These are phyloP conservation scores for Emergomyces pasteurianus DNA, from an alignment of 2,329 filamentous ascomycete genomes.

Conservation along the genomic window DNA sequence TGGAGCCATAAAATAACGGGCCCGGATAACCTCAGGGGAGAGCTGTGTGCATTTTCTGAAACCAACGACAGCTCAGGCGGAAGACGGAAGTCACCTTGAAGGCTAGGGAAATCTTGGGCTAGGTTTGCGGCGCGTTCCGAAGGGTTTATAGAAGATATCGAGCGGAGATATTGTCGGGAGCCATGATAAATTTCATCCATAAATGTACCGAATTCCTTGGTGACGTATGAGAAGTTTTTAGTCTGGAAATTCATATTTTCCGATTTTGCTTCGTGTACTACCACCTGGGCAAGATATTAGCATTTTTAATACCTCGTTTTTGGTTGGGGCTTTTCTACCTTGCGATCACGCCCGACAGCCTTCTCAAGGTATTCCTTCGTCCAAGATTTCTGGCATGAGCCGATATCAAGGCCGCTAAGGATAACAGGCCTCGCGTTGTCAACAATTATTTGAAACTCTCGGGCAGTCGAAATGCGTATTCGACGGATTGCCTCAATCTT, in stretches of 20 bases:
- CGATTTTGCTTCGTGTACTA: constrained; percentile 58
- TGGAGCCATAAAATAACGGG: constrained; percentile 81
- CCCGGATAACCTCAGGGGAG: constrained; percentile 66
- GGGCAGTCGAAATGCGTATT: constrained; percentile 38
- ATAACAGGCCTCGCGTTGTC: constrained; percentile 49
- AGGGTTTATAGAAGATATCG: constrained; percentile 58
- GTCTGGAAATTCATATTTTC: constrained; percentile 65
- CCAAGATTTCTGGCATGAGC: constrained; percentile 57
- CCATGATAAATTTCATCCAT: constrained; percentile 48
- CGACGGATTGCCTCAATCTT: constrained; percentile 35
- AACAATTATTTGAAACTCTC: constrained; percentile 51
- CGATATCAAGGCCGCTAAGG: constrained; percentile 54
- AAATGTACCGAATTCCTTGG: constrained; percentile 55
- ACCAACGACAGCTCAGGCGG: constrained; percentile 51
- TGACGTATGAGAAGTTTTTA: constrained; percentile 73
- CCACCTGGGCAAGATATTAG: constrained; percentile 38
- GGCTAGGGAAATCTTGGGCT: constrained; percentile 55
- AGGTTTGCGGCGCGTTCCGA: constrained; percentile 59
- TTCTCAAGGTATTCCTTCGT: constrained; percentile 54
- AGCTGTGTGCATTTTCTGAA: constrained; percentile 57
- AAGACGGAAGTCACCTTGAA: constrained; percentile 58
- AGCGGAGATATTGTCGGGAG: constrained; percentile 61
- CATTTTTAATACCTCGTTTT: constrained; percentile 2
- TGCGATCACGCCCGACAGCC: constrained; percentile 48
- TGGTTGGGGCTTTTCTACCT: constrained; percentile 34